These are phyloP conservation scores for Linderina pennispora DNA, from an alignment of 192 early-diverging fungal genomes.

Conservation along the genomic window DNA sequence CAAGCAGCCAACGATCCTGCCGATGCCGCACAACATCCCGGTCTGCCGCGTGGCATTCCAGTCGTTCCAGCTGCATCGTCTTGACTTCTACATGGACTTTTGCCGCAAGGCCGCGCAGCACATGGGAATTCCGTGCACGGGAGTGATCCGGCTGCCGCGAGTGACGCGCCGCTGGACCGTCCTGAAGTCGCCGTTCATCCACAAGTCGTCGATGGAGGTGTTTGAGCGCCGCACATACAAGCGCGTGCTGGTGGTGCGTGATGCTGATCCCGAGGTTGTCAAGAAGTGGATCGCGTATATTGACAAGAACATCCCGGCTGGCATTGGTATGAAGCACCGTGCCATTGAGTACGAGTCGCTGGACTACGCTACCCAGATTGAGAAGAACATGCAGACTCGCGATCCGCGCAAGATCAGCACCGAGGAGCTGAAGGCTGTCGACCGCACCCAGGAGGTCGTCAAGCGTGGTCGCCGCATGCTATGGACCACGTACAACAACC, in stretches of 20 bases:
- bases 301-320: conserved; percentile 71
- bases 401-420: conserved; percentile 12
- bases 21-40: conserved; percentile 59
- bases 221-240: conserved; percentile 91
- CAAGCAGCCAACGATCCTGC: conserved; percentile 16
- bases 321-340: conserved; percentile 78
- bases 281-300: conserved; percentile 77
- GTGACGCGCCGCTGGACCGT: conserved; percentile 79
- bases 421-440: conserved; percentile 9
- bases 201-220: conserved; percentile 94
- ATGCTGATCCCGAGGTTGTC: conserved; percentile 66
- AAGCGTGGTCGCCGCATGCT: conserved; percentile 25
- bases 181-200: conserved; percentile 87
- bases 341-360: conserved; percentile 62
- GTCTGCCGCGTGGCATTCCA: conserved; percentile 73
- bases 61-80: conserved; percentile 73
- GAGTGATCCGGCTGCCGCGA: conserved; percentile 63
- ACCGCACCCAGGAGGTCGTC: conserved; percentile 11
- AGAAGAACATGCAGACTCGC: conserved; percentile 18
- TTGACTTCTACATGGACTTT: conserved; percentile 86
- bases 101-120: conserved; percentile 72
- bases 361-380: conserved; percentile 27
- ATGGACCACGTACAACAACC: conserved; percentile 35
- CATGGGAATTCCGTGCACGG: conserved; percentile 67
- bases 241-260: conserved; percentile 73